Percentiles rank a stretch among this genome's conserved stretches.
phyloP scores from a whole-genome alignment of 2,329 filamentous ascomycete genomes.

The Botryotinia globosa region DNA sequence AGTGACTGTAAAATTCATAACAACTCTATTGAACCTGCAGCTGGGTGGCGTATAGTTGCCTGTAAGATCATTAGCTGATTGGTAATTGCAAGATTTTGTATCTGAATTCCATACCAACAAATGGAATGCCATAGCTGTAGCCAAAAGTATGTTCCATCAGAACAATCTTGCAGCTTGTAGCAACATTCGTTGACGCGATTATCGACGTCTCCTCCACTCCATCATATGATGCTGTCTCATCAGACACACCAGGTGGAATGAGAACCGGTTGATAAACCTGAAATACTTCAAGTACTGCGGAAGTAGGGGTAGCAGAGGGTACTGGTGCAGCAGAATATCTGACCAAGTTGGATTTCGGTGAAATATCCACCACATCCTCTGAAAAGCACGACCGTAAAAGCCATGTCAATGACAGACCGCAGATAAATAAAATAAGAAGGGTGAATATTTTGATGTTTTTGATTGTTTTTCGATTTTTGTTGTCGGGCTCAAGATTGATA shows the following conservation, averaged over 20 bases:
- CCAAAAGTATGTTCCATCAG: conserved; percentile 71
- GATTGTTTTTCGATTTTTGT: not conserved
- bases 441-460: conserved; percentile 4
- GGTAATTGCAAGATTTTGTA: conserved; percentile 17
- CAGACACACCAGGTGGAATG: conserved; percentile 45
- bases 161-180: conserved; percentile 49
- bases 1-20: conserved; percentile 72
- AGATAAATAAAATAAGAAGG: not conserved
- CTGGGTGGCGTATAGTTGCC: conserved; percentile 63
- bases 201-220: conserved; percentile 30
- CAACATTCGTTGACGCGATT: conserved; percentile 30
- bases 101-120: conserved; percentile 54
- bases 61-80: conserved; percentile 36
- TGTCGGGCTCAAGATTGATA: not conserved
- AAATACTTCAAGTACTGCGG: conserved; percentile 56
- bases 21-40: conserved; percentile 70
- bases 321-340: conserved; percentile 29
- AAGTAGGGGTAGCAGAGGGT: conserved; percentile 30
- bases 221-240: conserved; percentile 38
- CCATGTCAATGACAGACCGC: conserved; percentile 21
- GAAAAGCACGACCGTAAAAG: conserved; percentile 10
- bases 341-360: conserved; percentile 23
- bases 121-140: conserved; percentile 70
- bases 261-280: conserved; percentile 67
- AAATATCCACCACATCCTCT: not conserved